Percentiles rank a stretch among this genome's conserved stretches.
phyloP scores from a whole-genome alignment of 805 yeast genomes.

The Myxozyma mucilagina region DNA sequence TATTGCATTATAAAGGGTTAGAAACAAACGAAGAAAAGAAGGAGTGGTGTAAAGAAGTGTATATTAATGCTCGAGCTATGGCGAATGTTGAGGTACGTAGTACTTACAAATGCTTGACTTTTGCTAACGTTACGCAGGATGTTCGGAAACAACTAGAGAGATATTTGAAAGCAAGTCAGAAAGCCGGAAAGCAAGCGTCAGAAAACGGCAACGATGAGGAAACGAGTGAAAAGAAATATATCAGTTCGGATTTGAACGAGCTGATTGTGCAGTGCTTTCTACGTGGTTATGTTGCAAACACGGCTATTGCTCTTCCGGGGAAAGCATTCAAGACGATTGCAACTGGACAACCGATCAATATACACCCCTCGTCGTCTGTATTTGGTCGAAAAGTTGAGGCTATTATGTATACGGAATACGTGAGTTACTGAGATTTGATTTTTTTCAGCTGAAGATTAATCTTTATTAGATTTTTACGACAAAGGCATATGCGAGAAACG shows the following conservation, averaged over 20 bases:
- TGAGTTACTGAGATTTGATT: constrained; percentile 37
- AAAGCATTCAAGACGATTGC: constrained; percentile 84
- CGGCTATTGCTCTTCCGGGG: constrained; percentile 94
- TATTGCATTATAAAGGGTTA: constrained; percentile 54
- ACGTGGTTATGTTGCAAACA: constrained; percentile 78
- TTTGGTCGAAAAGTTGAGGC: constrained; percentile 84
- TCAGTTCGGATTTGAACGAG: constrained; percentile 39
- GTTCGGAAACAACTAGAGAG: constrained; percentile 71
- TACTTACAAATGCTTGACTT: neutral
- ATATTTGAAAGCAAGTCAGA: constrained; percentile 24
- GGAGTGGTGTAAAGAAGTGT: constrained; percentile 81
- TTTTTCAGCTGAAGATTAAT: neutral
- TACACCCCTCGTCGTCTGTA: constrained; percentile 41
- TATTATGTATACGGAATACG: constrained; percentile 91
- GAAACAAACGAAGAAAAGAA: constrained; percentile 56
- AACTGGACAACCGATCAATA: constrained; percentile 59
- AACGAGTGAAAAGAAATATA: constrained; percentile 35
- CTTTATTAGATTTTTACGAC: constrained; percentile 58
- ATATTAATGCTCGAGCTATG: constrained; percentile 76
- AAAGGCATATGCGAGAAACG: constrained; percentile 88
- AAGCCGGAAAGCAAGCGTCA: neutral
- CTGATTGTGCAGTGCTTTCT: constrained; percentile 74
- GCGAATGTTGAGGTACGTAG: constrained; percentile 51
- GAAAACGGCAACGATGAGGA: constrained; percentile 34
- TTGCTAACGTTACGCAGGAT: constrained; percentile 40